Conservation (phyloP, 2,329 filamentous ascomycete species). For the Blumeria hordei region DNA sequence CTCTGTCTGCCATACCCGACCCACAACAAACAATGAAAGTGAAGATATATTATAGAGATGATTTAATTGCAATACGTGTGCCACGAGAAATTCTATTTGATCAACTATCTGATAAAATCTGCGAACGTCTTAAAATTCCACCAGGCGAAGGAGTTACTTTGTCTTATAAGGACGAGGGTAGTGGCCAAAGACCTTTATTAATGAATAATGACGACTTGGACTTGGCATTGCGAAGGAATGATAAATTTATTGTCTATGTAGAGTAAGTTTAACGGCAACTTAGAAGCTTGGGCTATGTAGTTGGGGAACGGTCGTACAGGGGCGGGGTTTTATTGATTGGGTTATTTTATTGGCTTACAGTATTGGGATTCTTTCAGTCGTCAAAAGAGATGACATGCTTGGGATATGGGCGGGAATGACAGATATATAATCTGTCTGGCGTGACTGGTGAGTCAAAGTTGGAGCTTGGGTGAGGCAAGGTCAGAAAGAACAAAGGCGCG, state of each 20-base stretch:
- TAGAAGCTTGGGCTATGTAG: too few species aligned
- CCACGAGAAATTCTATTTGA: slow-evolving; percentile 55
- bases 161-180: slow-evolving; percentile 59
- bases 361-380: too few species aligned
- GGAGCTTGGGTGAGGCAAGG: too few species aligned
- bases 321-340: too few species aligned
- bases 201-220: slow-evolving; percentile 63
- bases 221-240: slow-evolving; percentile 56
- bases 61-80: slow-evolving; percentile 77
- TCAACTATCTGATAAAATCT: slow-evolving; percentile 62
- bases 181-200: slow-evolving; percentile 46
- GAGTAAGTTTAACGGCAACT: slow-evolving; percentile 15
- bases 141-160: slow-evolving; percentile 47
- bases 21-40: slow-evolving; percentile 46
- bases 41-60: slow-evolving; percentile 82
- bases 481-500: too few species aligned
- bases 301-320: too few species aligned
- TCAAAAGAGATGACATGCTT: too few species aligned
- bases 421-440: too few species aligned
- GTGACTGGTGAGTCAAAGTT: too few species aligned
- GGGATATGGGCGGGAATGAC: too few species aligned
- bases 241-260: slow-evolving; percentile 63
- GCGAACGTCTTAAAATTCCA: slow-evolving; percentile 56
- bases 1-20: slow-evolving; percentile 5
- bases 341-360: too few species aligned